Evolutionary conservation across 2,329 filamentous ascomycete genomes (phyloP), one percentile per base, ranked within the genome.

Genomic region (Penicillium sp.): DNA sequence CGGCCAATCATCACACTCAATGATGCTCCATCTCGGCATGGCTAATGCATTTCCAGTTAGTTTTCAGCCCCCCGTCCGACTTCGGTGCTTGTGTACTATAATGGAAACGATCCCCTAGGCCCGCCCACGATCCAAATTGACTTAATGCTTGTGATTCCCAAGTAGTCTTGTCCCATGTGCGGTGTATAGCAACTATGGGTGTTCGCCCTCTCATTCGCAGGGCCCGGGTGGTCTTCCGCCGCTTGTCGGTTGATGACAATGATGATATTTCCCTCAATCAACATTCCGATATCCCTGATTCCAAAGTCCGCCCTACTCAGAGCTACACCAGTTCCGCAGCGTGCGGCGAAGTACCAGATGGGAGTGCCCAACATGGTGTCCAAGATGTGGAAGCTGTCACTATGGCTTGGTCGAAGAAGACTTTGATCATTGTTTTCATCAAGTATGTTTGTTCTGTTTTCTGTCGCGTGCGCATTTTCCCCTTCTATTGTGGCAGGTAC

Each of bases 381-480:
- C 68, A 76, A 47, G 72, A 75, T 53, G 71, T 75, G 9, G 75
- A 79, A 61, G 77, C 76, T 14, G 68, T 75, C 7, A 73, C 76
- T 14, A 63, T 77, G 60, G 71, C 70, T 21, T 79, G 77, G 77
- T 72, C 71, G 18, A 78, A 72, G 57, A 67, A 21, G n/a, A 51
- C 49, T 4, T 32, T 51, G 43, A 36, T 46, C 9, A 6, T 21
- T 10, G 49, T 47, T 21, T 51, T 51, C 10, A 41, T 51, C 9
- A 51, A 51, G 49, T 51, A 29, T n/a, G 49, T 16, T n/a, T 11
- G 2, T 34, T 21, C 14, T 11, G 2, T 3, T 14, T 29, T 32
- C 3, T 18, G n/a, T 31, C n/a, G 38, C 38, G 16, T 21, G 38
- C 5, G 27, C 42, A 27, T 18, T 16, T 36, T 11, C n/a, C 5